Base-by-base conservation (phyloP, 2,329 filamentous ascomycete genomes). In the Leptographium wingfieldii region DNA sequence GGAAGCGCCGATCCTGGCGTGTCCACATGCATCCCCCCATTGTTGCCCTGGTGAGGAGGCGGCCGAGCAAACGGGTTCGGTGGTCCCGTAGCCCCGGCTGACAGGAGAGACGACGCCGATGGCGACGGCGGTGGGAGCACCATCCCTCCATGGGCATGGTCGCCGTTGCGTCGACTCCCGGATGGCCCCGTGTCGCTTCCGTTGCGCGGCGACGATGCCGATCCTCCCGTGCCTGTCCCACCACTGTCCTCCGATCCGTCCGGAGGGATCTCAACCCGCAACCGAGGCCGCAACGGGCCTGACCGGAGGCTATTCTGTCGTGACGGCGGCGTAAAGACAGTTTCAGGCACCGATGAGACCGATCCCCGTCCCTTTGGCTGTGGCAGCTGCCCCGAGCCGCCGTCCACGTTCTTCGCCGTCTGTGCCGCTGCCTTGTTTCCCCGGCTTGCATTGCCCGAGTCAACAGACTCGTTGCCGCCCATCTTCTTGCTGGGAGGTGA, bases 1-100 rank as follows among this genome's bases (percentile, higher is more conserved):
- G 94, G 94, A 12, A 99, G 77, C 3, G 92, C 92, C 2, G 92
- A 96, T n/a, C 95, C 91, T 0, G 94, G 94, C 0, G 94, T 94
- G 69, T 94, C 85, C 54, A 83, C 81, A 63, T 73, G 73, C 72
- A 82, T 46, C 33, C 25, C 22, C 25, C 33, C 25, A 33, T 43
- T 27, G 40, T 77, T 73, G 57, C 70, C 75, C 60, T 83, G 79
- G 33, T 91, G 89, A 5, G 88, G 90, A 31, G 86, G 82, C 0
- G 92, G 94, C 51, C 92, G 82, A 9, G 94, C 94, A 71, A 97
- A 99, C 0, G 94, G 94, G 70, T 99, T 99, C 2, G 91, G 91
- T 16, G 94, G 94, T 0, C 94, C 94, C 46, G 86, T 87, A 10
- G 94, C 92, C 49, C 94, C 94, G 0, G 94, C 94, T 55, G 91